A percentile compares a stretch with the other conserved stretches of the same genome.
Conservation (phyloP, 345 rosid species). For the Murraya paniculata region DNA sequence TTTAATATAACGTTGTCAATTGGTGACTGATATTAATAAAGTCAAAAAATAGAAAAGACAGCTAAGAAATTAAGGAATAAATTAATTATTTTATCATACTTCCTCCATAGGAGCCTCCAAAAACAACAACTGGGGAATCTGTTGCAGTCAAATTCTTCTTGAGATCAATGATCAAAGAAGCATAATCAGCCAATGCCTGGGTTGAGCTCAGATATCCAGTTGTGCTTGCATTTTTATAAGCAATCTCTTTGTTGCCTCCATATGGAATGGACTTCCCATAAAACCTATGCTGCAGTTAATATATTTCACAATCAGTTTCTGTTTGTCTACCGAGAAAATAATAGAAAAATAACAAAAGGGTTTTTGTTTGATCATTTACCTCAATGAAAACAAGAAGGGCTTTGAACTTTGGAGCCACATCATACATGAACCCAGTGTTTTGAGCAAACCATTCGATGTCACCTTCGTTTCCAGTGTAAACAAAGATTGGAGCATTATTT, state of each 20-base stretch:
- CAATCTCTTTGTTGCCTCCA: constrained; percentile 47
- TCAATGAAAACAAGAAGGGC: constrained; percentile 64
- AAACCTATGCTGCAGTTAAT: constrained; percentile 50
- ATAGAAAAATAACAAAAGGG: background rate
- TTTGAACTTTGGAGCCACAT: constrained; percentile 45
- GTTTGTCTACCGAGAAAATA: background rate
- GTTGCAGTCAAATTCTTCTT: constrained; percentile 51
- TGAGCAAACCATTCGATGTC: constrained; percentile 61
- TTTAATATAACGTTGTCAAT: background rate
- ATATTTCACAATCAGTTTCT: background rate
- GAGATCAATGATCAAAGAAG: constrained; percentile 44
- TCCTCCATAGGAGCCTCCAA: constrained; percentile 77
- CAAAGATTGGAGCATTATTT: constrained; percentile 48
- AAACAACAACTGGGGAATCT: constrained; percentile 64
- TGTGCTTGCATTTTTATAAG: constrained; percentile 43
- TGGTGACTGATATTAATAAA: background rate
- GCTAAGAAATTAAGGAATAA: background rate
- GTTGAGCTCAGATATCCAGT: constrained; percentile 51
- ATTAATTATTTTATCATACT: constrained; percentile 27
- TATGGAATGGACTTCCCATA: constrained; percentile 60
- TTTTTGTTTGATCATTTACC: constrained; percentile 23
- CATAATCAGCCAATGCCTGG: constrained; percentile 63
- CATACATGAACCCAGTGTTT: constrained; percentile 58
- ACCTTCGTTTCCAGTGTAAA: constrained; percentile 65
- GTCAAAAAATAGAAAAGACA: background rate